Evolutionary conservation across 306 rosid genomes (phyloP).

Genomic region (Pyrus betulifolia): DNA sequence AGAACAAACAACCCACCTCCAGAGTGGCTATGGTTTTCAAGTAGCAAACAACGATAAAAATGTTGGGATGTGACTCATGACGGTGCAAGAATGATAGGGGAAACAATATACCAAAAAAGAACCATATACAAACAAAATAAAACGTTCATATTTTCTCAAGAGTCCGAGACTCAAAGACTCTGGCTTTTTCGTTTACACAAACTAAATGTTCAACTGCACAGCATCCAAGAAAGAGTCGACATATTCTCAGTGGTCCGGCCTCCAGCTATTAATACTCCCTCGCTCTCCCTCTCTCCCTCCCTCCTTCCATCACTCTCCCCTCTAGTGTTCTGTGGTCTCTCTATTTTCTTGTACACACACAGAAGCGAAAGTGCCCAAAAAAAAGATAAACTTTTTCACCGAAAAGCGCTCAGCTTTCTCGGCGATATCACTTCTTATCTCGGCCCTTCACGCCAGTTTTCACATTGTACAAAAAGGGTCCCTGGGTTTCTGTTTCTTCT

Average conservation of each 20-base stretch:
- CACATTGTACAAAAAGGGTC: slow-evolving; percentile 13
- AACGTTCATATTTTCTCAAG: slow-evolving; percentile 46
- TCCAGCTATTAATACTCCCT: slow-evolving; percentile 25
- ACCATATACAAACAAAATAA: slow-evolving; percentile 43
- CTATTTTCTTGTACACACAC: neutral
- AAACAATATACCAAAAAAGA: neutral
- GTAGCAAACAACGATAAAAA: neutral
- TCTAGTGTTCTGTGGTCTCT: neutral
- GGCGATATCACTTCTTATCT: slow-evolving; percentile 13
- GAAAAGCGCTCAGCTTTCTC: slow-evolving; percentile 40
- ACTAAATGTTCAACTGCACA: slow-evolving; percentile 59
- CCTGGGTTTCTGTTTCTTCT: slow-evolving; percentile 17
- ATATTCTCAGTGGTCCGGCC: slow-evolving; percentile 21
- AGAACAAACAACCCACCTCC: too few species aligned
- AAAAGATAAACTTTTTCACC: slow-evolving; percentile 28
- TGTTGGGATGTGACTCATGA: too few species aligned
- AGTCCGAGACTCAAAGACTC: neutral
- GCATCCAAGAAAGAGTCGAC: slow-evolving; percentile 35
- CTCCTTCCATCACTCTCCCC: neutral
- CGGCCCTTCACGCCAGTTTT: slow-evolving; percentile 8
- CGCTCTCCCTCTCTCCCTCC: neutral
- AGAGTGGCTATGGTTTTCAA: too few species aligned
- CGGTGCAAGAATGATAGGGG: neutral
- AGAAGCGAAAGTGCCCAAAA: slow-evolving; percentile 20
- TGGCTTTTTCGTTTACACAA: slow-evolving; percentile 2